Base-by-base conservation (phyloP, 139 green algal genomes). In the Dunaliella primolecta region DNA sequence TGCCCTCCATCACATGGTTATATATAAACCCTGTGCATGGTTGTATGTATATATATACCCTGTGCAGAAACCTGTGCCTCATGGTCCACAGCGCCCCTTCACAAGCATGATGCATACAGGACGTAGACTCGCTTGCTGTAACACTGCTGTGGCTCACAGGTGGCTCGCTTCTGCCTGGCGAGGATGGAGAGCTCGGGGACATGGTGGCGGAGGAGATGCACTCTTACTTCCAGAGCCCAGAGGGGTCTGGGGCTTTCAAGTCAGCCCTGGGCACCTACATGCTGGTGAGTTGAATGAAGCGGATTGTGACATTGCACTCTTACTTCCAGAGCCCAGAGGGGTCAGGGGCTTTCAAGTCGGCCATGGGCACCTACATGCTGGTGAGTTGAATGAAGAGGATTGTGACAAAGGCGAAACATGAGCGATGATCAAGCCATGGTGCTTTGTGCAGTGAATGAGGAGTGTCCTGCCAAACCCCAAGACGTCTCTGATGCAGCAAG, bases 181-280 rank as follows among this genome's bases (percentile, higher is more conserved):
- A 64, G 46, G 46, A 64, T 15, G 46, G 46, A 64, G 46, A 64
- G 46, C 46, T 64, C 7, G 46, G 46, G 46, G 46, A 64, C 46
- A 80, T 80, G 75, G 75, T 80, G 75, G 75, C 75, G 2, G 33
- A 80, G 30, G 75, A 80, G 75, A 32, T 80, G n/a, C 75, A 80
- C 75, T 36, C 27, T 2, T 80, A 80, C 75, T 80, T 80, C 75
- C 75, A 80, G 75, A 38, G n/a, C 2, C n/a, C 29, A 23, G 75
- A 80, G 11, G 75, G 75, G 29, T 32, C 75, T 29, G 75, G 75
- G 1, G 75, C 75, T 2, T 80, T 80, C 75, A 80, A 33, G 75
- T 33, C 7, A 2, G 75, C 75, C 7, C 75, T 80, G 75, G 27
- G 75, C 2, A 80, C 32, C 32, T 80, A 80, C 75, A 38, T 80